Evolutionary conservation across 306 rosid species (phyloP).

Genomic region (Biancaea sappan): DNA sequence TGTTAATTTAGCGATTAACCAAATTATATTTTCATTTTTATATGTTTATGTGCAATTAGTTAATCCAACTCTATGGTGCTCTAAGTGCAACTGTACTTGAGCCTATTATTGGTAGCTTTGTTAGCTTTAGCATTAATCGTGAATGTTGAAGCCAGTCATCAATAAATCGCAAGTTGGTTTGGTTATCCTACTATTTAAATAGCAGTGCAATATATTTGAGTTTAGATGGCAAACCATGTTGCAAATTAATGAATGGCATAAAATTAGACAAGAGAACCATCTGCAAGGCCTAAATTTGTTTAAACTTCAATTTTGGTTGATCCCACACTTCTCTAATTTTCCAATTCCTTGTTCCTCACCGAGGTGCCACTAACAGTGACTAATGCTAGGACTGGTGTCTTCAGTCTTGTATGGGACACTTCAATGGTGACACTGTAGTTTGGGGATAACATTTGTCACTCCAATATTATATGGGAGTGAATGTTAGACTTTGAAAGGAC

Average conservation of each 20-base stretch:
- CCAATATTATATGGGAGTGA: no score
- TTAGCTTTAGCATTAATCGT: not conserved
- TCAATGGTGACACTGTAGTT: no score
- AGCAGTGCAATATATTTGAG: not conserved
- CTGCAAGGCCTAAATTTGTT: not conserved
- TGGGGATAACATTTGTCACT: no score
- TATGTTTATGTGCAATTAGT: not conserved
- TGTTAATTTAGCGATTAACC: not conserved
- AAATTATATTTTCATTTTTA: not conserved
- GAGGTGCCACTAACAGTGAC: constrained; percentile 10
- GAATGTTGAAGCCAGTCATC: not conserved
- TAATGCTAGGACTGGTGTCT: constrained; percentile 49
- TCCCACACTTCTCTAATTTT: constrained; percentile 6
- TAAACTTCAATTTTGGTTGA: constrained; percentile 1
- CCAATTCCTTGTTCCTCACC: not conserved
- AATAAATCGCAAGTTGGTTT: not conserved
- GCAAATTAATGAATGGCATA: constrained; percentile 15
- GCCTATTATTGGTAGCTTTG: not conserved
- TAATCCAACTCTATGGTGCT: not conserved
- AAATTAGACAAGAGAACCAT: not conserved
- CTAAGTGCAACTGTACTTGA: no score
- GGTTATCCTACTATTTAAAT: not conserved
- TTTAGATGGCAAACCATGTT: constrained; percentile 2
- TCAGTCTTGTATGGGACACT: no score
- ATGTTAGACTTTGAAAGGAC: no score